Base-by-base conservation (phyloP, 345 rosid species). In the Hypericum androsaemum region DNA sequence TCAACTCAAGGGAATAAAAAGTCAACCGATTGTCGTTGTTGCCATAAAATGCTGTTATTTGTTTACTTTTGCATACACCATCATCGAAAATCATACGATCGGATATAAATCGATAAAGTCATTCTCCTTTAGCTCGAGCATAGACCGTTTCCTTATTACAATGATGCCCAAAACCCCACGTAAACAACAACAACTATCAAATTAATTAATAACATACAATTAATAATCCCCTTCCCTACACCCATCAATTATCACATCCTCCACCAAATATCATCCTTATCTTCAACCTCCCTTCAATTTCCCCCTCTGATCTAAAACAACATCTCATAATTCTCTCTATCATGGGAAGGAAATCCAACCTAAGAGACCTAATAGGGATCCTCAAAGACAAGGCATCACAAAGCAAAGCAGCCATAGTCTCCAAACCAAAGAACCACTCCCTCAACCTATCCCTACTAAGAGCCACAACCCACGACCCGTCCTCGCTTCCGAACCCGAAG, bases 301-400 rank as follows among this genome's bases (percentile, higher is more conserved):
- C 9, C 28, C 8, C 50, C 22, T 12, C 50, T 10, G 12, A 46
- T 13, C 22, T 22, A 22, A 22, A 22, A 22, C 2, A 22, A 22
- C 1, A 22, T 22, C 32, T 22, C 14, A 28, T 16, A 48, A 15
- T 0, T 46, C 35, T 12, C 37, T 22, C 4, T 22, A 4, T 22
- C 14, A 84, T 88, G 90, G 88, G 80, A 28, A 74, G 64, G 52
- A 43, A 63, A 22, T 61, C 81, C 50, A 72, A 68, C 58, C 75
- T 85, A 3, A 60, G 70, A 61, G 86, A 76, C 59, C 56, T 88
- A 8, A 48, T 89, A 5, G 89, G 89, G 10, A 62, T 45, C 22
- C 64, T 88, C 64, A 84, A 84, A 71, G 94, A 88, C 76, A 84
- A 71, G 55, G 88, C 78, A 7, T 86, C 95, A 3, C 95, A 79